These are phyloP conservation scores for Brassica napus DNA, from an alignment of 345 rosid genomes.

Conservation along the genomic window Da-Ae NC_063441.1:7397501-7398000, in stretches of 20 bases:
- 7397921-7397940: not conserved
- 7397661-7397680: constrained; percentile 73
- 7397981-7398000: not conserved
- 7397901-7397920: not conserved
- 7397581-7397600: constrained; percentile 69
- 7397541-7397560: constrained; percentile 62
- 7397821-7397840: not conserved
- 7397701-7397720: constrained; percentile 93
- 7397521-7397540: not conserved
- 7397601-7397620: constrained; percentile 72
- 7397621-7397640: constrained; percentile 66
- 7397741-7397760: constrained; percentile 77
- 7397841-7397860: not conserved
- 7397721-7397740: constrained; percentile 99
- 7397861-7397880: not conserved
- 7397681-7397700: constrained; percentile 84
- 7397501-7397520: not conserved
- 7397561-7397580: constrained; percentile 72
- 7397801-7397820: not conserved
- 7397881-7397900: not conserved
- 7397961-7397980: not conserved
- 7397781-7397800: constrained; percentile 64
- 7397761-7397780: constrained; percentile 63
- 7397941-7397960: constrained; percentile 11
- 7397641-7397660: constrained; percentile 86